These are phyloP conservation scores for Solanum aculeatissimum DNA, from an alignment of 305 asterid species.

Conservation along the genomic window DNA sequence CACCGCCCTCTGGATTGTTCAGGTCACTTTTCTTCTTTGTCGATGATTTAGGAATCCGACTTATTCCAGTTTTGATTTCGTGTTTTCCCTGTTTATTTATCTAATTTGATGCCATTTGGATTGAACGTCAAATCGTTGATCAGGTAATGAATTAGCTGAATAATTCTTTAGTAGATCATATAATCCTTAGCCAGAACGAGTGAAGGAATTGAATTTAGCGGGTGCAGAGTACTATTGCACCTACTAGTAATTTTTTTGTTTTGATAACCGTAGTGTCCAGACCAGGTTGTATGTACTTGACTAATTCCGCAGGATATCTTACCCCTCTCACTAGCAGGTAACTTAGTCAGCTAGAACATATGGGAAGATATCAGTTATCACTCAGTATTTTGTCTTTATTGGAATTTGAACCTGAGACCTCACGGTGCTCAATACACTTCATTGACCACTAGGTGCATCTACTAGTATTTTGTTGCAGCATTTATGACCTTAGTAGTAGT, in stretches of 20 bases:
- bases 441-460: neutral
- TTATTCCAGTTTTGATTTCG: neutral
- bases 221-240: neutral
- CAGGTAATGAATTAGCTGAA: too few relatives aligned
- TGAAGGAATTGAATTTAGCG: neutral
- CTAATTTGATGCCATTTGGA: neutral
- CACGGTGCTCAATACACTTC: too few relatives aligned
- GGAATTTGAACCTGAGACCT: too few relatives aligned
- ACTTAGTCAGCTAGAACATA: too few relatives aligned
- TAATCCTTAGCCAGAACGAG: neutral
- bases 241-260: neutral
- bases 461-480: neutral
- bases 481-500: neutral
- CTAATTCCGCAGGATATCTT: too few relatives aligned
- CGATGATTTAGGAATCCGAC: neutral
- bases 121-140: neutral
- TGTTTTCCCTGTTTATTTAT: neutral
- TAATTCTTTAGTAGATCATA: too few relatives aligned
- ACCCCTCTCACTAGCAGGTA: too few relatives aligned
- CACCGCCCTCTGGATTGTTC: conserved; percentile 49
- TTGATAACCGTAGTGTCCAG: too few relatives aligned
- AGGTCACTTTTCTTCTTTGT: conserved; percentile 20
- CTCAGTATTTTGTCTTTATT: too few relatives aligned
- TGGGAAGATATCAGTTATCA: too few relatives aligned
- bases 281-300: too few relatives aligned